Evolutionary conservation across 306 rosid species (phyloP).

Genomic region (Inga oerstediana): DNA sequence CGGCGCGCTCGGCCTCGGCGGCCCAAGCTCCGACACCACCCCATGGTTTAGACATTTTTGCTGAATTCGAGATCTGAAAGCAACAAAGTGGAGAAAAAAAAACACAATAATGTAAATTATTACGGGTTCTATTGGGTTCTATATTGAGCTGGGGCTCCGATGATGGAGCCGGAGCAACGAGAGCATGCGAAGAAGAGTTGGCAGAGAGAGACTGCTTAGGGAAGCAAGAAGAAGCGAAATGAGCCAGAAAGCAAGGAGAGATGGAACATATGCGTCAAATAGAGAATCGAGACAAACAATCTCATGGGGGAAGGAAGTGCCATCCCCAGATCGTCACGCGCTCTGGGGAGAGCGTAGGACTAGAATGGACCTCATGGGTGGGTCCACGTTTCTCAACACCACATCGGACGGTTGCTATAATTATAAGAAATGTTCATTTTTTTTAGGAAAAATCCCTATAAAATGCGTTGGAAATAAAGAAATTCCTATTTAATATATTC

Average conservation of each 20-base stretch:
- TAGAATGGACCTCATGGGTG: neutral
- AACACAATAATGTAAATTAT: neutral
- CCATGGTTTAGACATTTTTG: conserved; percentile 87
- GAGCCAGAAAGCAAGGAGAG: neutral
- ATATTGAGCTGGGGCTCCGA: conserved; percentile 65
- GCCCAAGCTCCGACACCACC: conserved; percentile 93
- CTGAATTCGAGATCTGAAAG: conserved; percentile 49
- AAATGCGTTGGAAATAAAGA: too few species aligned
- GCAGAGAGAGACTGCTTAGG: conserved; percentile 4
- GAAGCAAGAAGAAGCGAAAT: neutral
- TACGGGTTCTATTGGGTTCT: neutral
- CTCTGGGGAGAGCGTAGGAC: neutral
- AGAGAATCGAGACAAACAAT: neutral
- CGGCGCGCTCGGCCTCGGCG: conserved; percentile 90
- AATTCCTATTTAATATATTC: too few species aligned
- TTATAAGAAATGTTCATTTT: neutral
- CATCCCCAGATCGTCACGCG: neutral
- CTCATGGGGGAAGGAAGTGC: neutral
- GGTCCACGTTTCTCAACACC: neutral
- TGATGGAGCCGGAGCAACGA: conserved; percentile 82
- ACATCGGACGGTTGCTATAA: neutral
- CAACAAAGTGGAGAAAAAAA: neutral
- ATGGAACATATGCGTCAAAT: neutral
- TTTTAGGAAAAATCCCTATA: too few species aligned
- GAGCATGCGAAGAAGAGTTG: conserved; percentile 42